phyloP scores from a whole-genome alignment of 768 basidiomycete species.

The Trametopsis cervina region DNA sequence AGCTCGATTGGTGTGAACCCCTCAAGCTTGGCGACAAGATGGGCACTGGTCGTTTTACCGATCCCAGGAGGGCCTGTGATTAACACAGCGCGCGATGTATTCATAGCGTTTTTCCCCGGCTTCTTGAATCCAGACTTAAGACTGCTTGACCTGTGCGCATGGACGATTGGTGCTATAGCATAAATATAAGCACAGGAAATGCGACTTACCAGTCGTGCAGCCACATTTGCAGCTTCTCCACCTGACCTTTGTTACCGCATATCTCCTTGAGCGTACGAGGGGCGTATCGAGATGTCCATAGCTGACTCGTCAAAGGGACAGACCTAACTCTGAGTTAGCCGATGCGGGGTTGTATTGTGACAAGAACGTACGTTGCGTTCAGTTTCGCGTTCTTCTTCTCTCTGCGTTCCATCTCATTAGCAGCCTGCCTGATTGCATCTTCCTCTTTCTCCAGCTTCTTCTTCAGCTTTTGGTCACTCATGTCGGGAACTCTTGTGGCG shows the following conservation, averaged over 20 bases:
- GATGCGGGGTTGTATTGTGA: not conserved
- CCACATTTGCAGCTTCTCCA: slow-evolving; percentile 89
- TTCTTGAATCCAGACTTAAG: slow-evolving; percentile 82
- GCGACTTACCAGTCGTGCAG: slow-evolving; percentile 71
- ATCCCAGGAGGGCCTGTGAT: slow-evolving; percentile 95
- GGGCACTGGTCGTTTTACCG: slow-evolving; percentile 95
- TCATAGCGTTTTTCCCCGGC: slow-evolving; percentile 87
- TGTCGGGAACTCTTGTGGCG: slow-evolving; percentile 45
- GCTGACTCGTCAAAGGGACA: slow-evolving; percentile 38
- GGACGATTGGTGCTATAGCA: not conserved
- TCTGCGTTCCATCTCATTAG: slow-evolving; percentile 70
- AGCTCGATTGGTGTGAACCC: slow-evolving; percentile 93
- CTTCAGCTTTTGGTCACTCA: slow-evolving; percentile 65
- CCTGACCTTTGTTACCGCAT: slow-evolving; percentile 89
- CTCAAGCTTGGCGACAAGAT: slow-evolving; percentile 83
- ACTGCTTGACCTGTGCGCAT: slow-evolving; percentile 55
- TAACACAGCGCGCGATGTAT: slow-evolving; percentile 78
- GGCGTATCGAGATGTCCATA: slow-evolving; percentile 96
- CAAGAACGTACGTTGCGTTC: slow-evolving; percentile 13
- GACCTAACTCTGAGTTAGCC: not conserved
- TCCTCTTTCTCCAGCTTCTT: slow-evolving; percentile 81
- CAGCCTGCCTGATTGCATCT: slow-evolving; percentile 63
- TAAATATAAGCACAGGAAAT: not conserved
- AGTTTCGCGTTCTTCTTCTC: slow-evolving; percentile 49
- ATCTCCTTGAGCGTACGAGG: slow-evolving; percentile 84